Evolutionary conservation across 2,329 filamentous ascomycete species (phyloP).

Genomic region (Colletotrichum sp.): DNA sequence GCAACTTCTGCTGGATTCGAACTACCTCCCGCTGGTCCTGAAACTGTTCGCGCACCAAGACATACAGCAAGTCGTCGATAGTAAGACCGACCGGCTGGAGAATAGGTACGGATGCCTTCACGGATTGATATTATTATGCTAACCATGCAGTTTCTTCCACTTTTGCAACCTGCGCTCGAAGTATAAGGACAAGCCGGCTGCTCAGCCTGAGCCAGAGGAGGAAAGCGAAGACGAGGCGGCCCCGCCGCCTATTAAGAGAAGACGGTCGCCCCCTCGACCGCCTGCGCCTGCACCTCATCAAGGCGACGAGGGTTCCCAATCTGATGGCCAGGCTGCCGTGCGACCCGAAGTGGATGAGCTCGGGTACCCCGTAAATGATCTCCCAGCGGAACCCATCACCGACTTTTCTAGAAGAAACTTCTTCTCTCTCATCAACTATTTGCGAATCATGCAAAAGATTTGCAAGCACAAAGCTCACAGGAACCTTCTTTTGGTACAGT

Average conservation of each 20-base stretch:
- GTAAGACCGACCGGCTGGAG: slow-evolving; percentile 81
- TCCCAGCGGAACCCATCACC: slow-evolving; percentile 80
- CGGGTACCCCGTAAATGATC: slow-evolving; percentile 76
- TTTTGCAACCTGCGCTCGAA: slow-evolving; percentile 79
- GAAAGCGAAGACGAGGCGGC: slow-evolving; percentile 76
- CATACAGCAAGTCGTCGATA: slow-evolving; percentile 87
- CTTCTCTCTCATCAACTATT: slow-evolving; percentile 92
- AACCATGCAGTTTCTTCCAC: slow-evolving; percentile 75
- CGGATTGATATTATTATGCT: slow-evolving; percentile 22
- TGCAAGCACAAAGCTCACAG: slow-evolving; percentile 96
- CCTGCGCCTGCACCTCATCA: slow-evolving; percentile 29
- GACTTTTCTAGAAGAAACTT: slow-evolving; percentile 94
- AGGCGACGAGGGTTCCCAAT: slow-evolving; percentile 30
- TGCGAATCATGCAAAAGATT: slow-evolving; percentile 96
- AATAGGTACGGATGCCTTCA: slow-evolving; percentile 64
- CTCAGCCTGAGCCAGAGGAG: slow-evolving; percentile 28
- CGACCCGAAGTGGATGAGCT: slow-evolving; percentile 82
- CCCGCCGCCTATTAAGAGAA: slow-evolving; percentile 79
- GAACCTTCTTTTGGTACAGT: slow-evolving; percentile 90
- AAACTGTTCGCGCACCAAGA: slow-evolving; percentile 96
- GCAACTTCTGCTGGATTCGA: slow-evolving; percentile 91
- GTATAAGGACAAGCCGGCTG: slow-evolving; percentile 38
- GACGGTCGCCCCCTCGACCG: slow-evolving; percentile 49
- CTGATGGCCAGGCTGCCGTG: slow-evolving; percentile 37
- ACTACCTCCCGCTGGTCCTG: slow-evolving; percentile 89